A percentile compares a stretch with the other conserved stretches of the same genome.
Conservation (phyloP, 768 basidiomycete species). For the Epithele typhae region DNA sequence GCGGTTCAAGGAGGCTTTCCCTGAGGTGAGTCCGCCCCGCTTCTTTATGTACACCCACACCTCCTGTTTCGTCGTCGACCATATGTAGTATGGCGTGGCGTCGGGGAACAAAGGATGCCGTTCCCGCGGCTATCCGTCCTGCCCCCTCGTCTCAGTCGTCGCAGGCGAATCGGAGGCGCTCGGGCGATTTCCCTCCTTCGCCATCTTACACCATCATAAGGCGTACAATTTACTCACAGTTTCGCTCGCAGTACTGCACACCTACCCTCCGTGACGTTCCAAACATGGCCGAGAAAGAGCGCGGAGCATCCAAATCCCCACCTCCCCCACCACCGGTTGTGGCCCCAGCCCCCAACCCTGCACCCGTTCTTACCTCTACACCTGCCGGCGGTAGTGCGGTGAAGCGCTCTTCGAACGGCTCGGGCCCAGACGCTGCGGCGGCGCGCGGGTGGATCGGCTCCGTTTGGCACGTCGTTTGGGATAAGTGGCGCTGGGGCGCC, state of each 20-base stretch:
- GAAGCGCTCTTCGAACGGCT: constrained; percentile 7
- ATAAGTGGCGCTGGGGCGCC: constrained; percentile 84
- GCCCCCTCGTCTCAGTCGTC: not conserved
- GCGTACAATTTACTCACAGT: no score
- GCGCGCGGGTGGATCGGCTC: constrained; percentile 51
- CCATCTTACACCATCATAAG: no score
- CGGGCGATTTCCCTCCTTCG: no score
- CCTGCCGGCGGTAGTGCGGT: constrained; percentile 6
- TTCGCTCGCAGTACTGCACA: constrained; percentile 57
- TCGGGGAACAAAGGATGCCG: no score
- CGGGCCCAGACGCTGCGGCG: constrained; percentile 12
- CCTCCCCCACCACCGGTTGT: constrained; percentile 30
- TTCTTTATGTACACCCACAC: no score
- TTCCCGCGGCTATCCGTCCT: no score
- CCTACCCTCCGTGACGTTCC: constrained; percentile 69
- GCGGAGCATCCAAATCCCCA: no score
- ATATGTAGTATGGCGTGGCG: no score
- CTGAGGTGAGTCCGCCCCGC: constrained; percentile 67
- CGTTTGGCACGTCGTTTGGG: constrained; percentile 67
- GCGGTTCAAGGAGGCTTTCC: constrained; percentile 84
- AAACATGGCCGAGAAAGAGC: constrained; percentile 87
- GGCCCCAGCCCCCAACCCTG: constrained; percentile 8
- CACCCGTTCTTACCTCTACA: not conserved
- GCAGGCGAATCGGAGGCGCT: no score
- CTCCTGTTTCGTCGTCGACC: no score